These are phyloP conservation scores for Macrolepiota fuliginosa DNA, from an alignment of 768 basidiomycete genomes.

Conservation along the genomic window DNA sequence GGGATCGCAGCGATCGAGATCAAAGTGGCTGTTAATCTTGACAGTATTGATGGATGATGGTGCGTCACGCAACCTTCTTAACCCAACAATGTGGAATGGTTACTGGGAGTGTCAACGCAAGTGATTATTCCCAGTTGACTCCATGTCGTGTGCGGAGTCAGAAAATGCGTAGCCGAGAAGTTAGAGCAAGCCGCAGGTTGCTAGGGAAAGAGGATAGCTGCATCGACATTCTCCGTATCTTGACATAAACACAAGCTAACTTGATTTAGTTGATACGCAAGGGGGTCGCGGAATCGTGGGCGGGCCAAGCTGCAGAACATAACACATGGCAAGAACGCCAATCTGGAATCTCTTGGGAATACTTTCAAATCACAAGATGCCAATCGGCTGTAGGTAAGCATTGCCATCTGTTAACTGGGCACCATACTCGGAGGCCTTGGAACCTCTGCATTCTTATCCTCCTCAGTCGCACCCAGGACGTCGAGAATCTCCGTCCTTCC, in stretches of 20 bases:
- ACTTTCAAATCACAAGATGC: too few species aligned
- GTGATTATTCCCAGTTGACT: neutral
- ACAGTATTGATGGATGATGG: neutral
- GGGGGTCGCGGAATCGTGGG: too few species aligned
- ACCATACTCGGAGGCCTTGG: constrained; percentile 27
- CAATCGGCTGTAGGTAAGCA: neutral
- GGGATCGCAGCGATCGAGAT: neutral
- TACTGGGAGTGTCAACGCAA: neutral
- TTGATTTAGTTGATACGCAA: too few species aligned
- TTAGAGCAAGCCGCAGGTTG: neutral
- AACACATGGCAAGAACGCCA: too few species aligned
- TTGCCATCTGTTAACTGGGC: neutral
- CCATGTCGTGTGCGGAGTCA: neutral
- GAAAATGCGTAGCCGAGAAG: neutral
- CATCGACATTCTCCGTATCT: neutral
- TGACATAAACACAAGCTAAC: neutral
- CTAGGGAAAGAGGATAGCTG: neutral
- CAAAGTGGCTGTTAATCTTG: neutral
- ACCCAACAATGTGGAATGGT: neutral
- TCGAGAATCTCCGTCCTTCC: constrained; percentile 52
- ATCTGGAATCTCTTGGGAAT: too few species aligned
- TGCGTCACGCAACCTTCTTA: neutral
- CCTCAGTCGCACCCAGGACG: constrained; percentile 57
- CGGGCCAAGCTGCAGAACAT: too few species aligned
- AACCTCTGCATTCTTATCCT: constrained; percentile 41